These are phyloP conservation scores for Boehmeria nivea DNA, from an alignment of 306 rosid species.

Conservation along the genomic window DNA sequence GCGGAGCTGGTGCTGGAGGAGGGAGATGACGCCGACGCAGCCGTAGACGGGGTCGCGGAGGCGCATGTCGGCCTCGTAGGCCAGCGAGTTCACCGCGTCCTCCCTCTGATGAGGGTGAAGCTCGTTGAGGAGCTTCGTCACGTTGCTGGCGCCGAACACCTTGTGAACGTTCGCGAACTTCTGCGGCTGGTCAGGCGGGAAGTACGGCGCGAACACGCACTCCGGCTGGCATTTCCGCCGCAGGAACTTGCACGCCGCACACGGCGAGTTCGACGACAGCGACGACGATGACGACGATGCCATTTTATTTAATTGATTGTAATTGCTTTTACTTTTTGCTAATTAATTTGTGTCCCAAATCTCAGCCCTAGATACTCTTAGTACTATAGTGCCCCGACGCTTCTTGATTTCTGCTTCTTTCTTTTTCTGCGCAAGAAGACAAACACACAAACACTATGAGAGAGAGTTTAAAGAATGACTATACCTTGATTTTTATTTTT, in stretches of 20 bases:
- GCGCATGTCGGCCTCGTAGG: constrained; percentile 96
- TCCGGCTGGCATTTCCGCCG: constrained; percentile 92
- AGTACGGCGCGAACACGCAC: constrained; percentile 91
- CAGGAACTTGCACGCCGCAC: constrained; percentile 95
- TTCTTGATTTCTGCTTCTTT: background rate
- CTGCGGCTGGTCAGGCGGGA: constrained; percentile 96
- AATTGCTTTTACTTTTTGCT: background rate
- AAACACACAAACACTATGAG: no score
- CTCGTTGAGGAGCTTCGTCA: constrained; percentile 82
- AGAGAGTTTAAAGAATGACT: no score
- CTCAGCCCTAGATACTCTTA: no score
- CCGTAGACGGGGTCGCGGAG: constrained; percentile 97
- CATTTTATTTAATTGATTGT: constrained; percentile 31
- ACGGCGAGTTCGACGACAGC: constrained; percentile 56
- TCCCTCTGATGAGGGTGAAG: constrained; percentile 90
- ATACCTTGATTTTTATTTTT: no score
- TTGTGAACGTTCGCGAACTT: constrained; percentile 91
- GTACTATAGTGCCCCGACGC: no score
- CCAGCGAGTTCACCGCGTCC: constrained; percentile 91
- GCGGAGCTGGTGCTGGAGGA: constrained; percentile 93
- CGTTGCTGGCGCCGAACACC: constrained; percentile 92
- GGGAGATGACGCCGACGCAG: constrained; percentile 87
- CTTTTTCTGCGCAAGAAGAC: no score
- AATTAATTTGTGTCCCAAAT: no score
- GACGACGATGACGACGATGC: constrained; percentile 28